A percentile compares a stretch with the other conserved stretches of the same genome.
These are phyloP conservation scores for Exophiala calicioides DNA, from an alignment of 2,329 filamentous ascomycete genomes.

Conservation along the genomic window DNA sequence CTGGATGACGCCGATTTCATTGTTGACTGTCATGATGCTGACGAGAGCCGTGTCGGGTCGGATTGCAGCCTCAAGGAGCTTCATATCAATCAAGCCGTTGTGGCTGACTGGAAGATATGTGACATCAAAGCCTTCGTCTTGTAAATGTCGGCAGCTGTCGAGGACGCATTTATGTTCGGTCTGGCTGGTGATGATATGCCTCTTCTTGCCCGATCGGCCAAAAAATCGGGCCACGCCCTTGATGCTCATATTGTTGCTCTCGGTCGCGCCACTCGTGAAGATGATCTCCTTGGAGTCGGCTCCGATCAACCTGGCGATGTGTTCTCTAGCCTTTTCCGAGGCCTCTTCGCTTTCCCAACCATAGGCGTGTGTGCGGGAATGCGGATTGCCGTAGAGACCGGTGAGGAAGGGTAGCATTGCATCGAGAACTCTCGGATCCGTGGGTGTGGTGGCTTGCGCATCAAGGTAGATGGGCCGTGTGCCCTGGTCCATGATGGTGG, in stretches of 20 bases:
- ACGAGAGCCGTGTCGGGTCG: constrained; percentile 87
- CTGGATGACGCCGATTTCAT: constrained; percentile 99
- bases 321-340: constrained; percentile 79
- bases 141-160: constrained; percentile 93
- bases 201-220: constrained; percentile 90
- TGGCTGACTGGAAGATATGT: constrained; percentile 92
- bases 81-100: constrained; percentile 82
- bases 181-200: constrained; percentile 94
- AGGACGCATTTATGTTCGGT: constrained; percentile 99
- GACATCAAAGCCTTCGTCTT: constrained; percentile 93
- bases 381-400: constrained; percentile 92
- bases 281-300: constrained; percentile 98
- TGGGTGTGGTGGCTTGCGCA: constrained; percentile 95
- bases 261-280: constrained; percentile 95
- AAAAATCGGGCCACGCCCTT: constrained; percentile 98
- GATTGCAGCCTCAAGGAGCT: constrained; percentile 83
- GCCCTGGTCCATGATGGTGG: constrained; percentile 89
- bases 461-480: constrained; percentile 95
- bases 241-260: constrained; percentile 99
- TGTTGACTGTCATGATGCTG: constrained; percentile 99
- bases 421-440: constrained; percentile 91
- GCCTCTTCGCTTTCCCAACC: constrained; percentile 98
- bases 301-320: constrained; percentile 84
- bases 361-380: constrained; percentile 95
- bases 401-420: constrained; percentile 95